These are phyloP conservation scores for Solanum chmielewskii DNA, from an alignment of 257 asterid species.

Conservation along the genomic window DNA sequence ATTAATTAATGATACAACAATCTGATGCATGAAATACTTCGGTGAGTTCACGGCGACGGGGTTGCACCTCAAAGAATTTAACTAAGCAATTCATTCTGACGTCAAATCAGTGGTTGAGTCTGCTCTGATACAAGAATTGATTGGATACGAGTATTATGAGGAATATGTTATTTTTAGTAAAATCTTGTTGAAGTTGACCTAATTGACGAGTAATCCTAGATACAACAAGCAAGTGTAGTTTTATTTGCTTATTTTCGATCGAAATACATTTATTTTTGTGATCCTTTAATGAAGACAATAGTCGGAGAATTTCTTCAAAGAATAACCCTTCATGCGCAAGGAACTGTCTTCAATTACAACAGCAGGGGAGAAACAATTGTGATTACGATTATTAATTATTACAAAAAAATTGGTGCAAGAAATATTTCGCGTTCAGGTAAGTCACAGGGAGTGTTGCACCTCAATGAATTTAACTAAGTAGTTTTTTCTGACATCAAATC, in stretches of 20 bases:
- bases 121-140: background rate
- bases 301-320: background rate
- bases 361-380: background rate
- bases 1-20: background rate
- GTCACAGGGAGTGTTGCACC: background rate
- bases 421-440: background rate
- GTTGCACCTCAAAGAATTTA: background rate
- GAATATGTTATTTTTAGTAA: too few relatives aligned
- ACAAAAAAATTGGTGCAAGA: background rate
- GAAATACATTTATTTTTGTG: background rate
- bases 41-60: background rate
- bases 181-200: background rate
- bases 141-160: background rate
- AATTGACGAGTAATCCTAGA: background rate
- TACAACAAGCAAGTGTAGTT: background rate
- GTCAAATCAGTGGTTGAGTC: background rate
- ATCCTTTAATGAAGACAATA: background rate
- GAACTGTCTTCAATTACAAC: background rate
- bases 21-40: background rate
- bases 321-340: too few relatives aligned
- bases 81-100: background rate
- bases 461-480: background rate
- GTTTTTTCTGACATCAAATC: background rate
- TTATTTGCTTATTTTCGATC: background rate
- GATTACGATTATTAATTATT: background rate